Evolutionary conservation across 176 grass and related monocot species (phyloP), one percentile per base, ranked within the genome.

Genomic region (Zoysia pacifica): DNA sequence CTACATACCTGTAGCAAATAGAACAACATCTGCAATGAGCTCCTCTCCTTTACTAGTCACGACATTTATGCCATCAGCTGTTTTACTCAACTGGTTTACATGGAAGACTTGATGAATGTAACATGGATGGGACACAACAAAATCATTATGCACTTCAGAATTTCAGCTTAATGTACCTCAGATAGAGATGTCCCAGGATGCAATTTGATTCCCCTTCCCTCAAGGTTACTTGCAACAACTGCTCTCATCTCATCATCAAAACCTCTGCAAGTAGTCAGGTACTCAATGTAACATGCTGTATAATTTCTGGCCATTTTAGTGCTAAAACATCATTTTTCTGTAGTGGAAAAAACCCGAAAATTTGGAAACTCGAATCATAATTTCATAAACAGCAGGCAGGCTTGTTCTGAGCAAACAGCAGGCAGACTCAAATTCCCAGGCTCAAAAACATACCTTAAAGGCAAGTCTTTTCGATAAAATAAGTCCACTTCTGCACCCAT

Each of bases 211-310:
- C 96, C 96, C 71, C 92, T 94, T 73, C 92, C 96, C 63, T 91
- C 92, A 41, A 98, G 96, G 72, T 98, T 98, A 84, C 78, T 93
- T 65, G 96, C 92, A 67, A 98, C 96, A 89, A 87, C 72, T 48
- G 36, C 16, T 79, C 96, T 93, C 96, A 98, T 94, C 88, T 94
- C 96, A 67, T 98, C 90, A 91, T 94, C 96, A 65, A 94, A 98
- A 63, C 96, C 96, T 83, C 96, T 97, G 81, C 43, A 66, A 61
- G 50, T 61, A 70, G 13, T 50, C 7, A 84, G 43, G 67, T 68
- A 48, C 19, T 37, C 43, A 81, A 59, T n/a, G 18, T 61, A 69
- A n/a, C 37, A n/a, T 51, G 11, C 8, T 12, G 2, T 18, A 38
- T 9, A 4, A 69, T 61, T 60, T 11, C 7, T 48, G 11, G 13